These are phyloP conservation scores for Vigna hirtella DNA, from an alignment of 306 rosid genomes.

Conservation along the genomic window DNA sequence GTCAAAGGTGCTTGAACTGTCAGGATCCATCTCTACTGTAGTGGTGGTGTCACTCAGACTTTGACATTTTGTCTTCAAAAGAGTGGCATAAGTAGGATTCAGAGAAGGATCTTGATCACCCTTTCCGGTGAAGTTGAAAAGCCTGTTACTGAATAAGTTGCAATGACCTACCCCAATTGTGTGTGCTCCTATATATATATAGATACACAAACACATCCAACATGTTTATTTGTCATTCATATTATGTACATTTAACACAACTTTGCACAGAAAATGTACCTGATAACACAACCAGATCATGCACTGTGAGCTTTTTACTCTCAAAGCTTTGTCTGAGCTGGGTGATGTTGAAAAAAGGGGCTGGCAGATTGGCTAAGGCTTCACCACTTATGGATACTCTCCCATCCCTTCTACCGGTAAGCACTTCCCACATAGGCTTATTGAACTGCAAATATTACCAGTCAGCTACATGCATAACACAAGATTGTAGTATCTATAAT, in stretches of 20 bases:
- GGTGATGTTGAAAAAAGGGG: slow-evolving; percentile 55
- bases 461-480: neutral
- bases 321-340: slow-evolving; percentile 54
- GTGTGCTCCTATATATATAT: slow-evolving; percentile 56
- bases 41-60: slow-evolving; percentile 46
- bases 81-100: slow-evolving; percentile 45
- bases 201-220: neutral
- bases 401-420: slow-evolving; percentile 78
- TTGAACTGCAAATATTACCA: slow-evolving; percentile 47
- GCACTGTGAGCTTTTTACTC: slow-evolving; percentile 47
- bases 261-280: slow-evolving; percentile 32
- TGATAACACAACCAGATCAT: slow-evolving; percentile 68
- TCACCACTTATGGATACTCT: slow-evolving; percentile 43
- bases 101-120: slow-evolving; percentile 72
- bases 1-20: slow-evolving; percentile 49
- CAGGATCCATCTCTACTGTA: slow-evolving; percentile 55
- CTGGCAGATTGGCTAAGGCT: slow-evolving; percentile 48
- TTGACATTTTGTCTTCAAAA: slow-evolving; percentile 47
- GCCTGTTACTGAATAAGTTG: slow-evolving; percentile 52
- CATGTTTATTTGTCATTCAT: neutral
- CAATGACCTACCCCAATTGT: slow-evolving; percentile 66
- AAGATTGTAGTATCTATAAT: neutral
- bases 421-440: slow-evolving; percentile 58
- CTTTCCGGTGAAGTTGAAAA: slow-evolving; percentile 67
- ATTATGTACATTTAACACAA: neutral